Evolutionary conservation across 1,139 yeast species (phyloP).

Genomic region (Candida neerlandica): DNA sequence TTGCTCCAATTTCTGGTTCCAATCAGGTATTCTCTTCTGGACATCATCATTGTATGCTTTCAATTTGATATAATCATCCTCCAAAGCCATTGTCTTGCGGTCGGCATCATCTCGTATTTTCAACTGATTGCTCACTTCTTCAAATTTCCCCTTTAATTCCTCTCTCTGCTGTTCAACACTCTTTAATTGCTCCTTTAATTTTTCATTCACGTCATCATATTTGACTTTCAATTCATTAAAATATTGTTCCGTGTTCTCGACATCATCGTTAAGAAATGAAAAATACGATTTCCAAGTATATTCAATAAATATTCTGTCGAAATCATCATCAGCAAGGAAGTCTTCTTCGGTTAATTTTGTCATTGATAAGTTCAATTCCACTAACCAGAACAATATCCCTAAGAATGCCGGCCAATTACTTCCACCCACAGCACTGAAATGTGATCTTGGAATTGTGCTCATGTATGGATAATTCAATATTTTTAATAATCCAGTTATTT

Average conservation of each 20-base stretch:
- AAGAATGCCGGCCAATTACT: conserved; percentile 84
- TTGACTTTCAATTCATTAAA: conserved; percentile 59
- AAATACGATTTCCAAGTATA: conserved; percentile 70
- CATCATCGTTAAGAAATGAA: conserved; percentile 62
- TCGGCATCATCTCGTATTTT: conserved; percentile 39
- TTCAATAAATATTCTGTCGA: conserved; percentile 64
- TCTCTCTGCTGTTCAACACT: conserved; percentile 47
- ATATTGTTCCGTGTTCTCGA: conserved; percentile 60
- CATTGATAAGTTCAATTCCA: conserved; percentile 54
- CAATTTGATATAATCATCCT: conserved; percentile 71
- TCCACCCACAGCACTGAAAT: conserved; percentile 90
- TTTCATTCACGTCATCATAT: conserved; percentile 44
- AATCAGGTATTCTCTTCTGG: conserved; percentile 63
- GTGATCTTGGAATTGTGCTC: conserved; percentile 78
- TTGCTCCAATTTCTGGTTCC: conserved; percentile 40
- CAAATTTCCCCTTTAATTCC: conserved; percentile 33
- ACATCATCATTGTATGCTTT: conserved; percentile 69
- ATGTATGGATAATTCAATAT: conserved; percentile 76
- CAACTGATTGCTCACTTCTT: conserved; percentile 31
- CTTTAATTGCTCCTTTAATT: conserved; percentile 39
- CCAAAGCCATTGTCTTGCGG: conserved; percentile 63
- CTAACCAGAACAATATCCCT: conserved; percentile 82
- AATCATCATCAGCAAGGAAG: conserved; percentile 38
- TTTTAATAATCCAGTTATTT: conserved; percentile 69
- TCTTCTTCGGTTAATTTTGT: conserved; percentile 34